phyloP scores from a whole-genome alignment of 345 rosid genomes.

The Moricandia moricandioides region DNA sequence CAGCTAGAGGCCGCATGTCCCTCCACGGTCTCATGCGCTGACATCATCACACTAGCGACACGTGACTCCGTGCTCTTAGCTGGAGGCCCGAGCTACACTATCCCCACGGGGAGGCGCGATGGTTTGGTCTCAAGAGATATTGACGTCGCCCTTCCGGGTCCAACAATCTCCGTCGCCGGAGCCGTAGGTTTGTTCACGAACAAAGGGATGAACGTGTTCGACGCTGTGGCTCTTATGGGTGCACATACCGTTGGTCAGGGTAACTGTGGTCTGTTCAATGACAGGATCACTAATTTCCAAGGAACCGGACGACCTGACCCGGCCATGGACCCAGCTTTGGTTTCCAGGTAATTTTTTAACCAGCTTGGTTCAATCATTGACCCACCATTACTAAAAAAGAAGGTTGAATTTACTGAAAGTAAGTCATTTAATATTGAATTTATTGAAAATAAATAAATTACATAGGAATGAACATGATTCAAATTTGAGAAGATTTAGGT shows the following conservation, averaged over 20 bases:
- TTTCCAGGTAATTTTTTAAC: not conserved
- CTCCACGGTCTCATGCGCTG: conserved; percentile 69
- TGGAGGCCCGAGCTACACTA: conserved; percentile 44
- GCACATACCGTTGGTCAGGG: conserved; percentile 61
- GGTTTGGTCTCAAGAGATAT: conserved; percentile 43
- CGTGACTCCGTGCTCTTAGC: conserved; percentile 36
- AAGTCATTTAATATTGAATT: too few species aligned
- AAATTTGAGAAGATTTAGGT: not conserved
- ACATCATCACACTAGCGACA: conserved; percentile 38
- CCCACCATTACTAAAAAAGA: not conserved
- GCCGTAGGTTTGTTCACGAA: conserved; percentile 42
- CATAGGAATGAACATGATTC: not conserved
- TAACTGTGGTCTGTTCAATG: conserved; percentile 50
- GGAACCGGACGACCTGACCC: conserved; percentile 51
- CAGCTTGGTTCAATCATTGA: not conserved
- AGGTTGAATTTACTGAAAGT: not conserved
- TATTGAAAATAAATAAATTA: too few species aligned
- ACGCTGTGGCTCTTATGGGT: conserved; percentile 59
- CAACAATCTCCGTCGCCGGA: conserved; percentile 44
- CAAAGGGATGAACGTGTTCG: conserved; percentile 37
- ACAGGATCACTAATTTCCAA: conserved; percentile 54
- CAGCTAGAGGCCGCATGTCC: conserved; percentile 59
- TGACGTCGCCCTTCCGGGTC: conserved; percentile 49
- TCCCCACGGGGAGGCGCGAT: conserved; percentile 66
- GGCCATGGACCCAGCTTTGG: conserved; percentile 47